Percentiles rank a stretch among this genome's conserved stretches.
Evolutionary conservation across 768 basidiomycete species (phyloP).

Genomic region (Galerina marginata): DNA sequence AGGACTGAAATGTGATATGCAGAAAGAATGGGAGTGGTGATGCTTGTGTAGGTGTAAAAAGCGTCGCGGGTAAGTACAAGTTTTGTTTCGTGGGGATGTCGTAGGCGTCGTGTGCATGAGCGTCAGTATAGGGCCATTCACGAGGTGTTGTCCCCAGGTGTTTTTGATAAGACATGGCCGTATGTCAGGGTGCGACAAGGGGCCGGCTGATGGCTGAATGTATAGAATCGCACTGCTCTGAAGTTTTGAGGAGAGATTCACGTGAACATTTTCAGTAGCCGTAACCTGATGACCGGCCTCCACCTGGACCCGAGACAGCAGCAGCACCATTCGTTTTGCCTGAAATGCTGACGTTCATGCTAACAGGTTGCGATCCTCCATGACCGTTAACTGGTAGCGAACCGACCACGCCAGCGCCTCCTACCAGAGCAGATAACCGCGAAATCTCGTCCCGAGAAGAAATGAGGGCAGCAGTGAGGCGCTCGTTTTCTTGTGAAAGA

Average conservation of each 20-base stretch:
- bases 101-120: background rate
- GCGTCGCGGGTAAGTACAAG: conserved; percentile 14
- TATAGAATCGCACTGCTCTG: too few species aligned
- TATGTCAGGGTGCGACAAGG: background rate
- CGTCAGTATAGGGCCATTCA: background rate
- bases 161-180: background rate
- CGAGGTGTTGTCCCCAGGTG: background rate
- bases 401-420: conserved; percentile 62
- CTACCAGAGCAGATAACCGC: conserved; percentile 76
- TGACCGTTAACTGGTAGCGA: conserved; percentile 33
- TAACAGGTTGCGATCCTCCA: conserved; percentile 45
- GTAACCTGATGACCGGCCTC: conserved; percentile 42
- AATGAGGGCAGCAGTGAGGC: conserved; percentile 84
- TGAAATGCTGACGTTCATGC: conserved; percentile 50
- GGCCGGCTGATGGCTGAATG: too few species aligned
- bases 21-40: conserved; percentile 1
- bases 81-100: conserved; percentile 10
- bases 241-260: background rate
- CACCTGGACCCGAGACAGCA: conserved; percentile 35
- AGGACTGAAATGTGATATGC: conserved; percentile 2
- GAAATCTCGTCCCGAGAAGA: conserved; percentile 92
- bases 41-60: conserved; percentile 2
- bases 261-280: conserved; percentile 36
- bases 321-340: conserved; percentile 32
- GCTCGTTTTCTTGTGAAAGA: conserved; percentile 93